Evolutionary conservation across 805 yeast genomes (phyloP).

Genomic region (Cyberlindnera veronae): DNA sequence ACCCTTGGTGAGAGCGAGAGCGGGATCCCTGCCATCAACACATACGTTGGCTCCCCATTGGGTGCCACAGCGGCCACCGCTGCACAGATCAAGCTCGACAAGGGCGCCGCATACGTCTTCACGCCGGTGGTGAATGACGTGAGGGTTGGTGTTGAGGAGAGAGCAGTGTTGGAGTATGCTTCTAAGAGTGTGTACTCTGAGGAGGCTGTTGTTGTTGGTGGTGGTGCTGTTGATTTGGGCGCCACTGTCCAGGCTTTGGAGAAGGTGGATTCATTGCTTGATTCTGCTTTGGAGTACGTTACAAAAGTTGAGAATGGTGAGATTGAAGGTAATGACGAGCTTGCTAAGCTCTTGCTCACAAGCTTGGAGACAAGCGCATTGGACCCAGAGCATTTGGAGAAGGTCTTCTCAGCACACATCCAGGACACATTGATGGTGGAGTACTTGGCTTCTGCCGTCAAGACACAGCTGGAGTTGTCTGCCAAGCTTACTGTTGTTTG

Average conservation of each 20-base stretch:
- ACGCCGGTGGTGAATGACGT: constrained; percentile 71
- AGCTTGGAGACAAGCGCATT: constrained; percentile 50
- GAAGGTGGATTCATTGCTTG: constrained; percentile 45
- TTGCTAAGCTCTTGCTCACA: constrained; percentile 65
- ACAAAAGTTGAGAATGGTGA: constrained; percentile 39
- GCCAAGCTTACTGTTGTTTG: constrained; percentile 76
- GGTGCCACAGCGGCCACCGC: constrained; percentile 48
- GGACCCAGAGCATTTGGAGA: constrained; percentile 45
- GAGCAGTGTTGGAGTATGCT: constrained; percentile 48
- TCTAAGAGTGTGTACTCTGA: constrained; percentile 35
- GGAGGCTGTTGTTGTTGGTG: constrained; percentile 28
- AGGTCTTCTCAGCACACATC: constrained; percentile 63
- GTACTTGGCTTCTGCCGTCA: constrained; percentile 76
- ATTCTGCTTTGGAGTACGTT: constrained; percentile 47
- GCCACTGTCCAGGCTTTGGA: constrained; percentile 45
- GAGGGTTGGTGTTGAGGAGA: constrained; percentile 54
- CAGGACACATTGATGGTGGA: constrained; percentile 82
- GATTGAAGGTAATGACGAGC: constrained; percentile 48
- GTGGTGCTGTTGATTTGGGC: constrained; percentile 39
- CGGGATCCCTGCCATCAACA: constrained; percentile 40
- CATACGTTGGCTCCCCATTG: constrained; percentile 76
- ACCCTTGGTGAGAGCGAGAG: constrained; percentile 55
- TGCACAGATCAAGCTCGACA: constrained; percentile 36
- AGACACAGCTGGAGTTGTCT: constrained; percentile 78
- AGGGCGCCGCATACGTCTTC: constrained; percentile 53